Base-by-base conservation (phyloP, 1,284 basidiomycete species). In the Anthracocystis walkeri region DNA sequence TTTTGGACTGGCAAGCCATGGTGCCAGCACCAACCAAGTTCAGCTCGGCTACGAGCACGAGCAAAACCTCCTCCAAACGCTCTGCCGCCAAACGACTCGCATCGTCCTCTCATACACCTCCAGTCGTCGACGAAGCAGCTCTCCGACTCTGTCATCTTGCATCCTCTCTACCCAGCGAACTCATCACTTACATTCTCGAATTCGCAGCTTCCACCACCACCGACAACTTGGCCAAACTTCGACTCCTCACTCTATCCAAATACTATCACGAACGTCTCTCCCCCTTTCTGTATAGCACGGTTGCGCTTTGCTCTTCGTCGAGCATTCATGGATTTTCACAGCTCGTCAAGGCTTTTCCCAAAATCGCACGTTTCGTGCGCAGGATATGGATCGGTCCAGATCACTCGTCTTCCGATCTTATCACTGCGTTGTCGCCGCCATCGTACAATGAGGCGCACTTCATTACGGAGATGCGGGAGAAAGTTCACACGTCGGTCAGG, bases 381-480 rank as follows among this genome's bases (percentile, higher is more conserved):
- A 35, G 72, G 2, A 51, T 84, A 12, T 84, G 82, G 81, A 70
- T 84, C 23, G 82, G 81, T 8, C 83, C 83, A 4, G 53, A 68
- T 21, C 48, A 62, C 10, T 73, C 77, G 20, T 59, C 69, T 10
- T 80, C 79, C 2, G 83, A 84, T 55, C 65, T 84, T 8, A 72
- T 83, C 57, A 63, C 75, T 4, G 72, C 79, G 6, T 63, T 84
- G 2, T 78, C 82, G 4, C 78, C 78, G n/a, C 75, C 78, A 12
- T 56, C 58, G 40, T 68, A 71, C 46, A 64, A 67, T 58, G 70
- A 77, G 48, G 61, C 77, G 1, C 44, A n/a, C 0, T 75, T 75
- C 49, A 60, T 78, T 20, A 67, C 62, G 11, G 49, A 70, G n/a
- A 71, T 76, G 72, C 75, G 75, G 20, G 75, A 72, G 21, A 50